Conservation (phyloP, 805 yeast species). For the Candida suzukii region DNA sequence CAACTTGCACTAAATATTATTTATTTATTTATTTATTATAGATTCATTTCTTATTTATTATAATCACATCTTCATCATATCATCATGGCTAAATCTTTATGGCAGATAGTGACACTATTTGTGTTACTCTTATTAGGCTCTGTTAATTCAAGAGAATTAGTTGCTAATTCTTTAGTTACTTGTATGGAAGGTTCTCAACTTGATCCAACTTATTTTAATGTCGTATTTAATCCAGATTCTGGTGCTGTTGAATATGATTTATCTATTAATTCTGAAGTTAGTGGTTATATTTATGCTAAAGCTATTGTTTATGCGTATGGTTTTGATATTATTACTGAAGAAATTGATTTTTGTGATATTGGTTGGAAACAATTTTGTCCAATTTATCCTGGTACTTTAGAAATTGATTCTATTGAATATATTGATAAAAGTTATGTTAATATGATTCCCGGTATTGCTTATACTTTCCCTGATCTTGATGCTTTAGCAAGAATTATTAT, state of each 20-base stretch:
- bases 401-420: constrained; percentile 64
- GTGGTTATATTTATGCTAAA: constrained; percentile 60
- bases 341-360: constrained; percentile 55
- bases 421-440: constrained; percentile 41
- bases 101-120: neutral
- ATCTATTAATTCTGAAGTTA: constrained; percentile 60
- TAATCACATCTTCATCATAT: too few relatives aligned
- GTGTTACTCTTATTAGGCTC: constrained; percentile 14
- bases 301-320: constrained; percentile 84
- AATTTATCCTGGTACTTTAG: constrained; percentile 71
- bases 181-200: constrained; percentile 76
- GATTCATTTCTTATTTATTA: too few relatives aligned
- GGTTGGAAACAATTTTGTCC: constrained; percentile 91
- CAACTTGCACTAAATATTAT: too few relatives aligned
- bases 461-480: constrained; percentile 79
- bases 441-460: constrained; percentile 79
- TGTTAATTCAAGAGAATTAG: constrained; percentile 23
- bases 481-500: constrained; percentile 59
- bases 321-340: constrained; percentile 52
- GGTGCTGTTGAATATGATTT: constrained; percentile 61
- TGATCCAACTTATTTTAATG: constrained; percentile 68
- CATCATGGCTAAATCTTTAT: too few relatives aligned
- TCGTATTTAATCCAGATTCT: constrained; percentile 67
- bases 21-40: too few relatives aligned
- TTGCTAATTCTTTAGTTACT: constrained; percentile 75